Base-by-base conservation (phyloP, 2,329 filamentous ascomycete genomes). In the Knufia petricola region DNA sequence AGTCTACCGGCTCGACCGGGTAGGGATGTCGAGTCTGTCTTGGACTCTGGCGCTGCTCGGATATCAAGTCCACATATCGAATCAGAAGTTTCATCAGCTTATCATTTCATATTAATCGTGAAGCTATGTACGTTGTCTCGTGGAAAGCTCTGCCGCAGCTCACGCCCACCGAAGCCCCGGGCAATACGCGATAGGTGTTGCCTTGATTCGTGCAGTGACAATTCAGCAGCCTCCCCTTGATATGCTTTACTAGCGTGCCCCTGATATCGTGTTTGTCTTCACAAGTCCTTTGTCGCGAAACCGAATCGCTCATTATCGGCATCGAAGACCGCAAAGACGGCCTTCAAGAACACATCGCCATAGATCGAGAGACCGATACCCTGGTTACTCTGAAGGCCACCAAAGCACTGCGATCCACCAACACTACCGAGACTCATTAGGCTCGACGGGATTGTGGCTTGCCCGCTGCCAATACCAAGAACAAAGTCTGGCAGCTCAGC, bases 261-360 rank as follows among this genome's bases (percentile, higher is more conserved):
- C 17, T n/a, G 10, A 31, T 28, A 17, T 19, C 9, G 17, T n/a
- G 10, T 10, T 52, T 48, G 17, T n/a, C 3, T 10, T 52, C 45
- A 57, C 28, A 53, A 42, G 20, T 39, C 26, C 44, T 59, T 59
- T 3, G 51, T 12, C 6, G 56, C 56, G 39, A 55, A 49, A 17
- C 56, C 56, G 40, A 59, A 48, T 37, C 53, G 55, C 34, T 46
- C 26, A 44, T 55, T 55, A 46, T 52, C 55, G 31, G 44, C 55
- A 61, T 87, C 82, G 63, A 87, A 87, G 41, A 87, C 78, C 24
- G 83, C 79, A 61, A 84, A 88, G 54, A 85, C 72, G 48, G 77
- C 77, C 77, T 92, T 92, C 56, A 92, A 74, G 69, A 88, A 86
- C 49, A 85, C 73, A 52, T 89, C 85, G 8, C 87, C 87, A 49